Evolutionary conservation across 1,284 basidiomycete species (phyloP).

Genomic region (Pseudozyma sp.): DNA sequence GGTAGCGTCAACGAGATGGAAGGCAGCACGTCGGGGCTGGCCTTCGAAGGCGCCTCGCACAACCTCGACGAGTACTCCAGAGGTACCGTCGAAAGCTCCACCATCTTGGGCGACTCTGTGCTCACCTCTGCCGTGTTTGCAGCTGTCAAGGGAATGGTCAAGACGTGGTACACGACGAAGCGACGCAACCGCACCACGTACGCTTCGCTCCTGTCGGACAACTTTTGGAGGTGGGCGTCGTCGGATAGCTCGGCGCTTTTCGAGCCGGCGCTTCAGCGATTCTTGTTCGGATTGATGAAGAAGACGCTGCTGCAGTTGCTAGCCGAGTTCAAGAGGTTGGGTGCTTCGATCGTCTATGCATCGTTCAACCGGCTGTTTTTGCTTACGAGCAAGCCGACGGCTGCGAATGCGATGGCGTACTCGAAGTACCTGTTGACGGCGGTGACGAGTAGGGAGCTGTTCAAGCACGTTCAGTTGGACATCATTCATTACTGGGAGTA

Average conservation of each 20-base stretch:
- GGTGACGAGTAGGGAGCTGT: conserved; percentile 92
- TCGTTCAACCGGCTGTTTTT: conserved; percentile 91
- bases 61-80: conserved; percentile 90
- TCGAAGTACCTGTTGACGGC: conserved; percentile 91
- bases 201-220: conserved; percentile 75
- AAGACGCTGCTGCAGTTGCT: conserved; percentile 97
- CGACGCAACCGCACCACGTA: conserved; percentile 76
- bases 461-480: conserved; percentile 89
- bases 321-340: conserved; percentile 94
- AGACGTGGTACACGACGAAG: conserved; percentile 88
- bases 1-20: conserved; percentile 96
- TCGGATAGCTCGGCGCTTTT: conserved; percentile 85
- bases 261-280: conserved; percentile 92
- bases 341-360: conserved; percentile 89
- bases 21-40: conserved; percentile 79
- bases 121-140: conserved; percentile 90
- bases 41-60: conserved; percentile 82
- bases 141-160: conserved; percentile 88
- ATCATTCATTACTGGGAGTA: conserved; percentile 94
- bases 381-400: conserved; percentile 90
- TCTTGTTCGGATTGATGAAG: conserved; percentile 94
- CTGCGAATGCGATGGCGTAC: conserved; percentile 93
- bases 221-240: conserved; percentile 98
- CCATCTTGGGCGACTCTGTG: conserved; percentile 83
- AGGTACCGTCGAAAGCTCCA: conserved; percentile 76